Base-by-base conservation (phyloP, 2,329 filamentous ascomycete species). In the Rhynchosporium agropyri region DNA sequence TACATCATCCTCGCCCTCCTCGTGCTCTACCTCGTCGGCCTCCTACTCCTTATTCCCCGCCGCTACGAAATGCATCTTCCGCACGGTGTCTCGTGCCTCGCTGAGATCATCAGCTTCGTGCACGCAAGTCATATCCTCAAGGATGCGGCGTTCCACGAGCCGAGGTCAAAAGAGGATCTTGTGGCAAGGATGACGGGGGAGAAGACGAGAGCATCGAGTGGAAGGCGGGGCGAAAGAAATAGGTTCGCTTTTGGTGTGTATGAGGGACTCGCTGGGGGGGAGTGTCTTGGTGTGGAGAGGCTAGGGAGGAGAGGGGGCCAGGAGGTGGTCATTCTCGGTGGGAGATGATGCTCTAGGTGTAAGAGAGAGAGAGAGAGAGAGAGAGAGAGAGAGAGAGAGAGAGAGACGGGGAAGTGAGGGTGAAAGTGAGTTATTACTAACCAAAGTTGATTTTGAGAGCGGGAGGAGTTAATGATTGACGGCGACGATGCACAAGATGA, bases 61-160 rank as follows among this genome's bases (percentile, higher is more conserved):
- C 83, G 90, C 13, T 77, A 79, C 48, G 79, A 81, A 45, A 85
- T 87, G 68, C 79, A 87, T 48, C 82, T 96, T 1, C 91, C 92
- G 0, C 92, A 96, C 73, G 81, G 82, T 4, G 86, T 90, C 46
- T 84, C 82, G 64, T 91, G 84, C 53, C 80, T 96, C 20, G 89
- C 90, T 1, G 91, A 93, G 73, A 80, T 93, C 28, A 83, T 96
- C 69, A 89, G 86, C 72, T 93, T 94, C 74, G 80, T 94, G 48
- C 86, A 90, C 63, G 87, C 88, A 68, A 88, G 87, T 49, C 88
- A 89, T 29, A 79, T 96, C 20, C 79, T 91, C 1, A 80, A 84
- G 4, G 92, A 97, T 71, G 81, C 86, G 9, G 84, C 89, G 0
- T 94, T 97, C 73, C 82, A 86, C 57, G 83, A 87, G 43, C 85